Evolutionary conservation across 371 early-diverging fungal species (phyloP), one percentile per base, ranked within the genome.

Genomic region (Cokeromyces recurvatus): DNA sequence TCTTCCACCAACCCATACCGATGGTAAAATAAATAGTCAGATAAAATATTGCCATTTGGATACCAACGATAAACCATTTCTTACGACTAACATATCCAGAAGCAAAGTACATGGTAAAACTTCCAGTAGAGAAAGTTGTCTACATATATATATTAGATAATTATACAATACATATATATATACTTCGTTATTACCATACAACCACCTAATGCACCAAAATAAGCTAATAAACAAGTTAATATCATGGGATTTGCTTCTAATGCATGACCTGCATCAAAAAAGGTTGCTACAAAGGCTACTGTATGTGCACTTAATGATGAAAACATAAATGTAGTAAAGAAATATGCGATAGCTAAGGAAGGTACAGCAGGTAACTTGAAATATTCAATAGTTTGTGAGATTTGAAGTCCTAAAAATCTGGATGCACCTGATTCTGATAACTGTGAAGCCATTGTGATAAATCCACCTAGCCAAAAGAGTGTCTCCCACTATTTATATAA

Each of bases 381-480:
- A 16, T 61, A 46, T 16, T 40, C 35, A 34, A 75, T 75, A 3
- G 51, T 55, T 0, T 46, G 37, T 1, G 83, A 78, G 43, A 87
- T 72, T 9, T 62, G 57, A 21, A 67, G 55, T 11, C 88, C 89
- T 25, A 89, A 57, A 59, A 66, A 85, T 6, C 63, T 60, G 10
- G 87, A 77, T 19, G 89, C 71, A 7, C 87, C 87, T 4, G 85
- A 69, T 16, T 71, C 76, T 14, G 82, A 68, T 2, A 90, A 64
- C 53, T 89, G 89, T 44, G 82, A 79, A 34, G 87, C 88, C 43
- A 91, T 79, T 0, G 86, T 73, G 17, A 91, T 74, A 64, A 91
- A 86, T 9, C 85, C 85, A 15, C 83, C 82, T 2, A 91, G 64
- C 90, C 91, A 91, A 51, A 86, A 88, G 32, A 86, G 75, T 4